Evolutionary conservation across 495 filamentous ascomycete species (phyloP), one percentile per base, ranked within the genome.

Genomic region (Podospora sp.): DNA sequence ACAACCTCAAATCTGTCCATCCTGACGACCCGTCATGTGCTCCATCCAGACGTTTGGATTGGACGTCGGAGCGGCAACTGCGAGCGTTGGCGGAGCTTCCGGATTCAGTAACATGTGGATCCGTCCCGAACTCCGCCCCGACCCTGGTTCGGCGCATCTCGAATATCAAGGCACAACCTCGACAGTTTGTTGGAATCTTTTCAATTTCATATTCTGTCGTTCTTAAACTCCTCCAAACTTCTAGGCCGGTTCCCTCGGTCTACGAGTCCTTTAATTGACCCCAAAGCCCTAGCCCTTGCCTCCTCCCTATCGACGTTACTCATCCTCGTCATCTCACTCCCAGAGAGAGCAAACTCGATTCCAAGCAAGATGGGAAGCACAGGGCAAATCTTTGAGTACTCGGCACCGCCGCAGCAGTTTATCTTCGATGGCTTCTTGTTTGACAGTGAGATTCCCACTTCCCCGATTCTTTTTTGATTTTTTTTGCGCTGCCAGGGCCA

Each of bases 381-480:
- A 9, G 26, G 56, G 35, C 27, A 26, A 16, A 58, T 7, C 8
- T 2, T 40, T 16, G 65, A 73, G 4, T 92, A 89, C 75, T 85
- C 87, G 40, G 84, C 84, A 24, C 84, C 85, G 16, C 73, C 88
- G 33, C 81, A 88, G 66, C 76, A 78, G 36, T 83, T 87, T 69
- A 80, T 83, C 18, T 95, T 94, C 69, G 83, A 88, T 70, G 93
- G 90, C 9, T 75, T 96, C 46, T 85, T 97, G 6, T 97, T 96
- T 69, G 93, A 97, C 78, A 93, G 40, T 46, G 40, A 18, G 53
- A 25, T 57, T 57, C 11, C 63, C 5, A 85, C 86, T 22, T 84
- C 86, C 18, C 73, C 71, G 84, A 89, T 71, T 94, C 90, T 9
- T 77, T 97, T 29, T 85, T 97, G 4, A 97, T 97, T 70, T 94